Percentiles rank a stretch among this genome's conserved stretches.
Conservation (phyloP, 2,329 filamentous ascomycete genomes). For the Xylogone sp. region DNA sequence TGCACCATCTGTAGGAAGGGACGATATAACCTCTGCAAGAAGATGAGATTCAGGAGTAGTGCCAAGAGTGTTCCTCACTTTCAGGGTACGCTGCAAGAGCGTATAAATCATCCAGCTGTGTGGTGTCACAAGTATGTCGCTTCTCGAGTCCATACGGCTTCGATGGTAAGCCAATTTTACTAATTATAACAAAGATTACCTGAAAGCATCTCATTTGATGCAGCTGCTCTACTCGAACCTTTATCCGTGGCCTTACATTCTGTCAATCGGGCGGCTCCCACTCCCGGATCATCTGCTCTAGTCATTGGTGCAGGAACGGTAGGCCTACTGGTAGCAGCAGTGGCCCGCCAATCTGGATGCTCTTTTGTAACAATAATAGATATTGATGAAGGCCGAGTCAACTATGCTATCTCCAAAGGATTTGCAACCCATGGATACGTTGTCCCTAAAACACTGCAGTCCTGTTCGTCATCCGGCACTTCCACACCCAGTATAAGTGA, state of each 20-base stretch:
- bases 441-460: conserved; percentile 41
- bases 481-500: conserved; percentile 40
- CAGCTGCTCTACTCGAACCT: conserved; percentile 58
- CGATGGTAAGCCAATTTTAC: too few relatives aligned
- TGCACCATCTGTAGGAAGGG: conserved; percentile 90
- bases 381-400: conserved; percentile 54
- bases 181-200: conserved; percentile 43
- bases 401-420: conserved; percentile 54
- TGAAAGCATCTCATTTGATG: conserved; percentile 53
- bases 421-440: conserved; percentile 59
- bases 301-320: conserved; percentile 64
- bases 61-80: conserved; percentile 61
- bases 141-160: too few relatives aligned
- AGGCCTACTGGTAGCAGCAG: conserved; percentile 58
- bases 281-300: conserved; percentile 52
- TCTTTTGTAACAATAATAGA: conserved; percentile 57
- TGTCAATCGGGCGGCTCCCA: conserved; percentile 49
- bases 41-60: conserved; percentile 58
- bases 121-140: conserved; percentile 60
- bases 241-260: conserved; percentile 60
- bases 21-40: conserved; percentile 63
- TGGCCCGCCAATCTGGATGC: conserved; percentile 58
- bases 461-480: conserved; percentile 42
- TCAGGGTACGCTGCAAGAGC: conserved; percentile 59
- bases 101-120: conserved; percentile 56